phyloP scores from a whole-genome alignment of 345 rosid species.

The Arabidopsis arenosa region DNA sequence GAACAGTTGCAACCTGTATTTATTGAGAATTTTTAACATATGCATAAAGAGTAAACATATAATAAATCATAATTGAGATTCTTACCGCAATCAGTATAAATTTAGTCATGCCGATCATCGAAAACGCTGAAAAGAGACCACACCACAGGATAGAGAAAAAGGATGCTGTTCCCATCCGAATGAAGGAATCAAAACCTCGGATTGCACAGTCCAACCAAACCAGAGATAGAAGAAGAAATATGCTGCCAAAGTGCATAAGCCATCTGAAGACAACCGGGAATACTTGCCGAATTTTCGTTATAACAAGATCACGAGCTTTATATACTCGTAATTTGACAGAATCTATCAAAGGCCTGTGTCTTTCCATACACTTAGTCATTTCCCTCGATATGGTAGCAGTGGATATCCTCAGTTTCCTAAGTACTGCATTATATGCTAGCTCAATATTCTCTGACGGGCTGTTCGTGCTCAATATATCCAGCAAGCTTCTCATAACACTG shows the following conservation, averaged over 20 bases:
- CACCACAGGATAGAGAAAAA: conserved; percentile 90
- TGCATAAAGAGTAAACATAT: conserved; percentile 15
- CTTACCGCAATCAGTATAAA: conserved; percentile 80
- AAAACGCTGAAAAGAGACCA: conserved; percentile 76
- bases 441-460: conserved; percentile 52
- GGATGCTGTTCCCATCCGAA: conserved; percentile 85
- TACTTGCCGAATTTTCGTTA: conserved; percentile 55
- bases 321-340: conserved; percentile 47
- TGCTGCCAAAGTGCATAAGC: conserved; percentile 72
- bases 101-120: conserved; percentile 78
- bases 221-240: conserved; percentile 70
- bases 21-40: conserved; percentile 6
- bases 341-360: conserved; percentile 57
- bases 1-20: conserved; percentile 65
- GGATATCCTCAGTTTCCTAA: conserved; percentile 56
- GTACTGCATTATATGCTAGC: conserved; percentile 52
- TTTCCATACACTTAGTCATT: conserved; percentile 65
- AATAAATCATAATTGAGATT: conserved; percentile 9
- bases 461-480: conserved; percentile 55
- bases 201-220: conserved; percentile 90
- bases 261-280: conserved; percentile 69
- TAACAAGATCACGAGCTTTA: conserved; percentile 56
- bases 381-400: conserved; percentile 47
- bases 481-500: conserved; percentile 46
- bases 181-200: conserved; percentile 85